These are phyloP conservation scores for Phytophthora citricola DNA, from an alignment of 352 stramenopile genomes.

Conservation along the genomic window DNA sequence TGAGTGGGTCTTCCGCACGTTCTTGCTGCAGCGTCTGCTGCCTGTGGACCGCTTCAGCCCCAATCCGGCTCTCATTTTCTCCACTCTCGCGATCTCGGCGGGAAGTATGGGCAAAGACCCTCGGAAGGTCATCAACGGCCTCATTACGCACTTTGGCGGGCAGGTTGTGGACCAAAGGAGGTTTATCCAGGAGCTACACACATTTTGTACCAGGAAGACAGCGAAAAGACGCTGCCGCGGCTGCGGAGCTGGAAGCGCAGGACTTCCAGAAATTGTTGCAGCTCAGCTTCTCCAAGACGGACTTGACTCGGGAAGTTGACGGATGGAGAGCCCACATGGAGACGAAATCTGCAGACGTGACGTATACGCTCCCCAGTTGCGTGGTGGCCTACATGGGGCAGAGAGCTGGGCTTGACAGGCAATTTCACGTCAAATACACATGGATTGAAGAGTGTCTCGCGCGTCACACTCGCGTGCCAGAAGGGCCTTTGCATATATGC, in stretches of 20 bases:
- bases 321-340: slow-evolving; percentile 55
- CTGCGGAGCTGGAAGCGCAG: slow-evolving; percentile 27
- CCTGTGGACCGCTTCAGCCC: slow-evolving; percentile 81
- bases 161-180: slow-evolving; percentile 69
- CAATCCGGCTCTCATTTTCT: slow-evolving; percentile 80
- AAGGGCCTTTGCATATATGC: slow-evolving; percentile 48
- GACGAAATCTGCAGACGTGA: slow-evolving; percentile 22
- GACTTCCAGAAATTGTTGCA: slow-evolving; percentile 53
- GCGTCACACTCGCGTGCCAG: slow-evolving; percentile 56
- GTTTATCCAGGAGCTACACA: slow-evolving; percentile 67
- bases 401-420: slow-evolving; percentile 51
- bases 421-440: slow-evolving; percentile 73
- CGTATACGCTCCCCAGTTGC: slow-evolving; percentile 62
- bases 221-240: slow-evolving; percentile 7
- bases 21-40: slow-evolving; percentile 67
- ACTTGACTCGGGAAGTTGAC: slow-evolving; percentile 47
- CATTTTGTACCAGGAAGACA: slow-evolving; percentile 70
- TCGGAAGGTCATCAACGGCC: slow-evolving; percentile 77
- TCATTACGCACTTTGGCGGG: slow-evolving; percentile 85
- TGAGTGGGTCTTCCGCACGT: slow-evolving; percentile 83
- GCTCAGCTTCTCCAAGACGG: slow-evolving; percentile 51
- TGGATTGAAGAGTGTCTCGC: slow-evolving; percentile 87
- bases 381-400: slow-evolving; percentile 65
- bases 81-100: slow-evolving; percentile 73
- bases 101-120: slow-evolving; percentile 81